Percentiles rank a stretch among this genome's conserved stretches.
These are phyloP conservation scores for Coniophora puteana DNA, from an alignment of 1,284 basidiomycete species.

Conservation along the genomic window DNA sequence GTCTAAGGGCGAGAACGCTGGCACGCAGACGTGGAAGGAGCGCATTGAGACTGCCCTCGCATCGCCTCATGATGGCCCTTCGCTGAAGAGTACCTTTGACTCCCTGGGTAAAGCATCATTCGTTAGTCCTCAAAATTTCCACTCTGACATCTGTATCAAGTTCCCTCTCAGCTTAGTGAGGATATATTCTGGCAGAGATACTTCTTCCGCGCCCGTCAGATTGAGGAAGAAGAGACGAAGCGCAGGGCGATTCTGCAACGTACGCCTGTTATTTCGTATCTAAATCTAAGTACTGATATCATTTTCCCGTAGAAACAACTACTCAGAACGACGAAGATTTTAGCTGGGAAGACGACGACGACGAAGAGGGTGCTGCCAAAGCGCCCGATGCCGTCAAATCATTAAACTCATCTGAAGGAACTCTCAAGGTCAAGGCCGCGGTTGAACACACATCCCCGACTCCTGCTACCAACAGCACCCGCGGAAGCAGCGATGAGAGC, in stretches of 20 bases:
- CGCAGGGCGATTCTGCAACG: slow-evolving; percentile 80
- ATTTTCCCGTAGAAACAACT: slow-evolving; percentile 31
- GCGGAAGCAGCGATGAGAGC: slow-evolving; percentile 66
- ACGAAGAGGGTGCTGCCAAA: slow-evolving; percentile 35
- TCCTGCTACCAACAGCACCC: slow-evolving; percentile 43
- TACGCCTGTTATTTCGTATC: slow-evolving; percentile 22
- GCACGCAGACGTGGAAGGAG: slow-evolving; percentile 53
- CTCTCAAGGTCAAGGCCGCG: slow-evolving; percentile 18
- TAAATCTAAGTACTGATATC: too few relatives aligned
- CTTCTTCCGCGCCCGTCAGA: slow-evolving; percentile 88
- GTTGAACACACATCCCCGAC: slow-evolving; percentile 28
- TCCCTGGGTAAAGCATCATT: slow-evolving; percentile 48
- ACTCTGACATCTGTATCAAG: slow-evolving; percentile 35
- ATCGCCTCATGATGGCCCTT: slow-evolving; percentile 50
- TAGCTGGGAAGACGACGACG: slow-evolving; percentile 79
- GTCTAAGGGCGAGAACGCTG: slow-evolving; percentile 50
- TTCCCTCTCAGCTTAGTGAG: slow-evolving; percentile 65
- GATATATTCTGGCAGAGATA: slow-evolving; percentile 88
- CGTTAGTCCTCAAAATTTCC: slow-evolving; percentile 5
- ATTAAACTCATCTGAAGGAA: slow-evolving; percentile 22
- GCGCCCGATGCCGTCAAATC: slow-evolving; percentile 9
- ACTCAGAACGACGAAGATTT: slow-evolving; percentile 71
- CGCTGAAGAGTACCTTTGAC: slow-evolving; percentile 56
- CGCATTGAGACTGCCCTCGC: slow-evolving; percentile 48
- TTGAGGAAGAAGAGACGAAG: slow-evolving; percentile 78